phyloP scores from a whole-genome alignment of 2,329 filamentous ascomycete genomes.

The Diaporthe capsici region DNA sequence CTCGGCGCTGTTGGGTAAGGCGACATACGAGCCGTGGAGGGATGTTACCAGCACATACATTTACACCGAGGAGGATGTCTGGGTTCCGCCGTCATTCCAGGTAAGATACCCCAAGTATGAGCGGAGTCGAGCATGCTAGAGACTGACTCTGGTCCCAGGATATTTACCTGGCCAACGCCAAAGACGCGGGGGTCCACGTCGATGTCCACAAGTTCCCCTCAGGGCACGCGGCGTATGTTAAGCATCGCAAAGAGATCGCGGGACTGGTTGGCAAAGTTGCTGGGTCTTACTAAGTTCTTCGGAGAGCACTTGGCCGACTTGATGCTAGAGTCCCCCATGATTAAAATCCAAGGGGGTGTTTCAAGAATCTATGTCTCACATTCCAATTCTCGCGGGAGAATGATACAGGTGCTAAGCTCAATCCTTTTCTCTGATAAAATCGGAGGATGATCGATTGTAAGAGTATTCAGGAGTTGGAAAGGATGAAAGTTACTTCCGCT shows the following conservation, averaged over 20 bases:
- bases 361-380: too few relatives aligned
- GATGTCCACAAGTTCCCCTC: neutral
- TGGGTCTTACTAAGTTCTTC: too few relatives aligned
- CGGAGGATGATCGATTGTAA: too few relatives aligned
- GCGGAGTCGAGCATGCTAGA: neutral
- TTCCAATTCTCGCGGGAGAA: too few relatives aligned
- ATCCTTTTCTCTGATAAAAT: too few relatives aligned
- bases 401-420: too few relatives aligned
- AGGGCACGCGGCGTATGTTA: constrained; percentile 7
- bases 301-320: too few relatives aligned
- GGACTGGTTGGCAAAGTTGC: too few relatives aligned
- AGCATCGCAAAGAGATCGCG: constrained; percentile 3
- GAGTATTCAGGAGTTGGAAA: too few relatives aligned
- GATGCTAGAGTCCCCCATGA: too few relatives aligned
- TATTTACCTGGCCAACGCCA: constrained; percentile 7
- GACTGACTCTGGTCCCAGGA: constrained; percentile 2
- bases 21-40: constrained; percentile 26
- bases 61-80: neutral
- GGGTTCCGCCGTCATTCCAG: constrained; percentile 23
- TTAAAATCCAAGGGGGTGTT: too few relatives aligned
- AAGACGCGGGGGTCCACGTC: neutral
- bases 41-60: constrained; percentile 8
- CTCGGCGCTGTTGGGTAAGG: constrained; percentile 12
- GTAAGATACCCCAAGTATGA: neutral
- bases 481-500: too few relatives aligned